phyloP scores from a whole-genome alignment of 176 grass and related monocot species.

The Eleusine coracana region DNA sequence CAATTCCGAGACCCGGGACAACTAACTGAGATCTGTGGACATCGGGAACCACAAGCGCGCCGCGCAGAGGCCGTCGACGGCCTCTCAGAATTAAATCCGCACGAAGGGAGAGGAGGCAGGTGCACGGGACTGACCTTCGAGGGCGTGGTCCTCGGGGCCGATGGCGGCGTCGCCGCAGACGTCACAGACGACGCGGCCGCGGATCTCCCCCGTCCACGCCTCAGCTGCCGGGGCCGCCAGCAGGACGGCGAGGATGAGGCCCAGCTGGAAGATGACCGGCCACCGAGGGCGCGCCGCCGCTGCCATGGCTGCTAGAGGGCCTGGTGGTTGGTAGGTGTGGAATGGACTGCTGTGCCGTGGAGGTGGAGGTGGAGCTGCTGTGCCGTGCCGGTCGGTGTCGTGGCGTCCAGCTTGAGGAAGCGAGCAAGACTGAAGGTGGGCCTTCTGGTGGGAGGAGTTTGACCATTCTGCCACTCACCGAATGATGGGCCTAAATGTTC shows the following conservation, averaged over 20 bases:
- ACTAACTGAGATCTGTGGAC: slow-evolving; percentile 13
- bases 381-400: not conserved
- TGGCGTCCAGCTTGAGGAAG: not conserved
- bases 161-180: slow-evolving; percentile 81
- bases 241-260: slow-evolving; percentile 27
- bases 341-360: not conserved
- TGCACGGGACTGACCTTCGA: slow-evolving; percentile 59
- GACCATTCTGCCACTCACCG: not conserved
- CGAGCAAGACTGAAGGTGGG: not conserved
- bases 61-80: not conserved
- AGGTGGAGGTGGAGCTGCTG: not conserved
- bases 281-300: not conserved
- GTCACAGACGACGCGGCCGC: slow-evolving; percentile 85
- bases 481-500: not conserved
- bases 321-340: not conserved
- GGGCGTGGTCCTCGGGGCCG: slow-evolving; percentile 85
- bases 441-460: not conserved
- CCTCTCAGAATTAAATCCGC: not conserved
- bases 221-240: slow-evolving; percentile 36
- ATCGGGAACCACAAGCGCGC: not conserved
- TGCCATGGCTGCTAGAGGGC: slow-evolving; percentile 34
- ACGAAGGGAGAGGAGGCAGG: not conserved
- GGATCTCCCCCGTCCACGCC: slow-evolving; percentile 93
- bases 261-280: slow-evolving; percentile 1
- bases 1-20: slow-evolving; percentile 6